These are phyloP conservation scores for Monosporozyma servazzii DNA, from an alignment of 805 yeast genomes.

Conservation along the genomic window DNA sequence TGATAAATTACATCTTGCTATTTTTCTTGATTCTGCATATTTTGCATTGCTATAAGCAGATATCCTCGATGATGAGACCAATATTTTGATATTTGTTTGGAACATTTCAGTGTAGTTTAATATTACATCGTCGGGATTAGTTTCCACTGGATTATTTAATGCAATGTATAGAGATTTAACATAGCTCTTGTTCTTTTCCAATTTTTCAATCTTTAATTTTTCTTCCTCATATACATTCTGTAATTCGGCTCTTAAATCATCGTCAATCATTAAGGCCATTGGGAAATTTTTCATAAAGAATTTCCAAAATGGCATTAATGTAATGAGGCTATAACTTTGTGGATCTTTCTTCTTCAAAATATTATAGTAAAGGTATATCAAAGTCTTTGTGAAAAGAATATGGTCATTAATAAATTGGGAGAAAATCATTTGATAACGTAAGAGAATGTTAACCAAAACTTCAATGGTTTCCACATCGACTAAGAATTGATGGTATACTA, in stretches of 20 bases:
- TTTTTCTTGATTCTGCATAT: constrained; percentile 4
- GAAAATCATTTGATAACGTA: constrained; percentile 26
- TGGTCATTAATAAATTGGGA: constrained; percentile 33
- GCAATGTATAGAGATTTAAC: constrained; percentile 8
- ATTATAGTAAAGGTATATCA: constrained; percentile 22
- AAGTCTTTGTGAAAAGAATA: constrained; percentile 27
- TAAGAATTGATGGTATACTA: constrained; percentile 26
- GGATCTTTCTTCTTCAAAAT: constrained; percentile 18
- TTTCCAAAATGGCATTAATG: constrained; percentile 28
- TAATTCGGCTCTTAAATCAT: constrained; percentile 20
- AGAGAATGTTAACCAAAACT: constrained; percentile 22
- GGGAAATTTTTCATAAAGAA: constrained; percentile 26
- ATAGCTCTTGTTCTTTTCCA: constrained; percentile 14
- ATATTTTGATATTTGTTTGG: constrained; percentile 22
- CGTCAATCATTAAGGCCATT: constrained; percentile 22
- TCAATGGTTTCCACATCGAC: constrained; percentile 24
- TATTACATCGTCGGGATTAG: constrained; percentile 4
- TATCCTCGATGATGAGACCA: constrained; percentile 7
- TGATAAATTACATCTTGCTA: constrained; percentile 15
- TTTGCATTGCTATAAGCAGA: neutral
- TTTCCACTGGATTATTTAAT: constrained; percentile 6
- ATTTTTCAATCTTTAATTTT: constrained; percentile 16
- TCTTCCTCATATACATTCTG: constrained; percentile 25
- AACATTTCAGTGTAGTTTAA: constrained; percentile 22
- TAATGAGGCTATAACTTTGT: constrained; percentile 15